These are phyloP conservation scores for Beta corolliflora DNA, from an alignment of 179 eudicot species.

Conservation along the genomic window DNA sequence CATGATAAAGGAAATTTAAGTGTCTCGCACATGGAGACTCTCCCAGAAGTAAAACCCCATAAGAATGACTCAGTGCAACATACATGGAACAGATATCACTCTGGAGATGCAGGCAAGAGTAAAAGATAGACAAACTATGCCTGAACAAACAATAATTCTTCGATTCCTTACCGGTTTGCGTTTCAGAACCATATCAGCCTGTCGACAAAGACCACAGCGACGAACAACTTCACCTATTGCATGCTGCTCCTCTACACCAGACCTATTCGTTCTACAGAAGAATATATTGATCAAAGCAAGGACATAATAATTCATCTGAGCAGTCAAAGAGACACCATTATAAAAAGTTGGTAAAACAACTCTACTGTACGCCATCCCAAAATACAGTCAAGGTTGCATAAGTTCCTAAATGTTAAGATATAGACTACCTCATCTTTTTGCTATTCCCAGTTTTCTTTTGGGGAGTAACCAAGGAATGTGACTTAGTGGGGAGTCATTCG, in stretches of 20 bases:
- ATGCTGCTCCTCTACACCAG: conserved; percentile 61
- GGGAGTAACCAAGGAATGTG: no score
- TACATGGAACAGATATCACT: neutral
- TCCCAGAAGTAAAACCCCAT: neutral
- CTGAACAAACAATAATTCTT: neutral
- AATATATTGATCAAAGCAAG: conserved; percentile 10
- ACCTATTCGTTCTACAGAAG: conserved; percentile 60
- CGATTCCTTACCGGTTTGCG: conserved; percentile 61
- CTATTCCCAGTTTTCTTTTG: no score
- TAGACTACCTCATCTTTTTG: no score
- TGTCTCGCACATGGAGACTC: neutral
- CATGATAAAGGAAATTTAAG: neutral
- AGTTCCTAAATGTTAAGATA: neutral
- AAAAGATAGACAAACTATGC: neutral
- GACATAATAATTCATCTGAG: neutral
- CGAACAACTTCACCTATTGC: conserved; percentile 61
- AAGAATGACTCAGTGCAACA: neutral
- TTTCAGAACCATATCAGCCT: conserved; percentile 84
- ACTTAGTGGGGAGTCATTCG: no score
- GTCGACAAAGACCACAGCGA: conserved; percentile 70
- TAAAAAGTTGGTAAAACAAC: neutral
- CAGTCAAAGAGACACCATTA: neutral
- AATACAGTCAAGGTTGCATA: neutral
- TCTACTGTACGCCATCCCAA: neutral
- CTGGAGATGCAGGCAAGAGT: neutral